These are phyloP conservation scores for Podospora sp. DNA, from an alignment of 495 filamentous ascomycete genomes.

Conservation along the genomic window DNA sequence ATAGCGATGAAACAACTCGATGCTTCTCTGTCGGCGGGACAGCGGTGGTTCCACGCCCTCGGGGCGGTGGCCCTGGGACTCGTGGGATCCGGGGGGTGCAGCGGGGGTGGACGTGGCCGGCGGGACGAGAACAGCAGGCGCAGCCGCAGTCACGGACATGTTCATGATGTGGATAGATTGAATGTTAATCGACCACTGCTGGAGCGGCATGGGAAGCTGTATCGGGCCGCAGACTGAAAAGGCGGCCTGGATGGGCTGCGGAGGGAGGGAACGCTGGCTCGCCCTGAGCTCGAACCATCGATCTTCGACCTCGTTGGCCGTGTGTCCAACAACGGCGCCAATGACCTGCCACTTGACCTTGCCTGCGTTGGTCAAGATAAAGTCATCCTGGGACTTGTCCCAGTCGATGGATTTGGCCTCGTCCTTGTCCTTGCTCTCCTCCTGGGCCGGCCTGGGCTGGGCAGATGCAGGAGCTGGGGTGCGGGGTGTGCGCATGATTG, in stretches of 20 bases:
- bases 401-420: neutral
- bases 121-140: too few species aligned
- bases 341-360: neutral
- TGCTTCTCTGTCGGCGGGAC: neutral
- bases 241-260: neutral
- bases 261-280: neutral
- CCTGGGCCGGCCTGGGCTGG: neutral
- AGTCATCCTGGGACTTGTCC: neutral
- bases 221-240: neutral
- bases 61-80: neutral
- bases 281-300: neutral
- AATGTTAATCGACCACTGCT: too few species aligned
- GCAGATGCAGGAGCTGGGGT: neutral
- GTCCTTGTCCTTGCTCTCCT: neutral
- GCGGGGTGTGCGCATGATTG: too few species aligned
- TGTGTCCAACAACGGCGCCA: neutral
- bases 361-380: neutral
- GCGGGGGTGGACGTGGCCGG: neutral
- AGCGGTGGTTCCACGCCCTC: neutral
- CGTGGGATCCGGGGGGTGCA: neutral
- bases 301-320: neutral
- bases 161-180: neutral
- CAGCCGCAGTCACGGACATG: neutral
- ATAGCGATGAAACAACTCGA: neutral
- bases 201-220: neutral